phyloP scores from a whole-genome alignment of 176 grass and related monocot species.

The Triticum dicoccoides region DNA sequence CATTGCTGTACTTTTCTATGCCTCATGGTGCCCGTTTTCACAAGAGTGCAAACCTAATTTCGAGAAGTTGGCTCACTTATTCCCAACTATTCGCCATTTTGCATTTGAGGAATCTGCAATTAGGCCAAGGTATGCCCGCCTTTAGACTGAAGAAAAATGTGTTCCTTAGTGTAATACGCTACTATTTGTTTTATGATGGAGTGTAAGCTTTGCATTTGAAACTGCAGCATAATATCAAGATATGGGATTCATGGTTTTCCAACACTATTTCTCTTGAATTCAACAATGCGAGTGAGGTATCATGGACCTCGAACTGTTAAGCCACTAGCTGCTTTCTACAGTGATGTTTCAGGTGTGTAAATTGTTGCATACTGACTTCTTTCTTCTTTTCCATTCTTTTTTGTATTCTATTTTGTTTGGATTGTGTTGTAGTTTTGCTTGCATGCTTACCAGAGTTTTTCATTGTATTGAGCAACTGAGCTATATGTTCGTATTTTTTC shows the following conservation, averaged over 20 bases:
- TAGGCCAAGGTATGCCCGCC: constrained; percentile 65
- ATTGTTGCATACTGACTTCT: not conserved
- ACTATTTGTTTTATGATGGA: not conserved
- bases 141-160: not conserved
- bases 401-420: not conserved
- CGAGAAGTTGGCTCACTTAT: constrained; percentile 55
- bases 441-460: not conserved
- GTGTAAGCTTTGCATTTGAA: constrained; percentile 22
- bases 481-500: not conserved
- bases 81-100: constrained; percentile 81
- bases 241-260: constrained; percentile 96
- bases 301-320: constrained; percentile 74
- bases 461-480: not conserved
- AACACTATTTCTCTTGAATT: constrained; percentile 91
- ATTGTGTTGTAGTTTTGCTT: not conserved
- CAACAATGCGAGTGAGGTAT: constrained; percentile 83
- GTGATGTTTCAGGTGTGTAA: constrained; percentile 66
- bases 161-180: not conserved
- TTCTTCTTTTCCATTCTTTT: not conserved
- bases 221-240: constrained; percentile 86
- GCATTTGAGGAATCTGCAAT: constrained; percentile 94
- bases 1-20: constrained; percentile 91
- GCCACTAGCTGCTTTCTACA: constrained; percentile 75
- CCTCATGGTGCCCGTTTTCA: constrained; percentile 97
- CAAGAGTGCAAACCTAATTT: constrained; percentile 81